Evolutionary conservation across 2,329 filamentous ascomycete genomes (phyloP), one percentile per base, ranked within the genome.

Genomic region (Ceratocystis papillata): DNA sequence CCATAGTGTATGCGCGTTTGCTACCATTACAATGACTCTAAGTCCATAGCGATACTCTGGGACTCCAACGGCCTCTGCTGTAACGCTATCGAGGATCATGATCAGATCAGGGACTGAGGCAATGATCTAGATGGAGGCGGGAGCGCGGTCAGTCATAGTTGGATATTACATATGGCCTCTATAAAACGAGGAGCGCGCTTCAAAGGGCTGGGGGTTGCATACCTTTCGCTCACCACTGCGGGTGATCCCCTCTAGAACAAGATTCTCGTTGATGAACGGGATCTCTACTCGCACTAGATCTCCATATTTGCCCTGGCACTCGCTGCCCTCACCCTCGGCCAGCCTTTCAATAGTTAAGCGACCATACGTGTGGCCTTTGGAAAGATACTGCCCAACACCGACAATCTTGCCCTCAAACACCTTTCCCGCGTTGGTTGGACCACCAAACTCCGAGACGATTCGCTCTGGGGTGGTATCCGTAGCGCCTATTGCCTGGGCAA

Each of bases 181-280:
- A 37, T 37, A 37, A 3, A 37, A 12, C 25, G 1, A 33, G 55
- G 10, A 3, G 48, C 8, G 48, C 8, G 20, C 48, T 12, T 25
- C n/a, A 5, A 53, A 44, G 48, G 20, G 48, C 5, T 30, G 5
- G 10, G 44, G 57, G 7, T 10, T 30, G 12, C 70, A 37, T 60
- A 71, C 71, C 67, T 70, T 68, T 41, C 71, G 69, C 10, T 68
- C 67, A 0, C 70, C 71, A n/a, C 66, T 66, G 0, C 67, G 69
- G 3, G 57, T 68, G 2, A 68, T 69, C 17, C 70, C 69, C 25
- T 69, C 57, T 0, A 77, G 80, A 57, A 77, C 78, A 46, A 82
- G 79, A 69, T 82, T 83, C 69, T 83, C 81, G 70, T 83, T 83
- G 73, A 82, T 82, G 74, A 83, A 83, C 0, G 81, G 80, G 45